Percentiles rank a stretch among this genome's conserved stretches.
These are phyloP conservation scores for Aquilaria malaccensis DNA, from an alignment of 345 rosid species.

Conservation along the genomic window DNA sequence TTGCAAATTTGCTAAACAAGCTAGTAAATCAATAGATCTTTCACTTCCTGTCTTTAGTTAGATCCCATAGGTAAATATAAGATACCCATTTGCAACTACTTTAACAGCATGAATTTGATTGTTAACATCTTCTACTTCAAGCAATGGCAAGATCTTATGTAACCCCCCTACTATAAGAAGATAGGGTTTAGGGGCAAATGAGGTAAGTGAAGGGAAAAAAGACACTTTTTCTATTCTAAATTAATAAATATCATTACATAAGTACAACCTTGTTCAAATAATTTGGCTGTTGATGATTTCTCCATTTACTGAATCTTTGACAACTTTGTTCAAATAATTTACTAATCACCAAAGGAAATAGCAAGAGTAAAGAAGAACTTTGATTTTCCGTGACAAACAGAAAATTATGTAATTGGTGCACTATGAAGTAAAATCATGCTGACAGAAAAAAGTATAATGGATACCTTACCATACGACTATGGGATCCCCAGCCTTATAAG, in stretches of 20 bases:
- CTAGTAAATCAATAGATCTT: too few relatives aligned
- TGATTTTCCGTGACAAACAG: slow-evolving; percentile 13
- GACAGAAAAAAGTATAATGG: slow-evolving; percentile 10
- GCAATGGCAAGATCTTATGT: slow-evolving; percentile 90
- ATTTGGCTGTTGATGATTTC: slow-evolving; percentile 83
- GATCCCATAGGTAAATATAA: too few relatives aligned
- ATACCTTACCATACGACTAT: slow-evolving; percentile 71
- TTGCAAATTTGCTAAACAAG: too few relatives aligned
- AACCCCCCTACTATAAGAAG: slow-evolving; percentile 57
- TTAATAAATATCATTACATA: background rate
- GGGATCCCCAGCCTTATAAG: slow-evolving; percentile 83
- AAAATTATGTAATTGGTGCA: background rate
- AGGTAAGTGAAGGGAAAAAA: background rate
- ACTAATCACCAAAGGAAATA: slow-evolving; percentile 4
- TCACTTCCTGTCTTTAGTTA: too few relatives aligned
- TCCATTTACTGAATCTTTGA: slow-evolving; percentile 52
- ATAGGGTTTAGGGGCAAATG: background rate
- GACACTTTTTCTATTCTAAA: background rate
- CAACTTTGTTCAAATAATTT: background rate
- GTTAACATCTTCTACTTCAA: slow-evolving; percentile 94
- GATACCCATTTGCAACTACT: slow-evolving; percentile 68
- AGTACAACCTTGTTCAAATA: slow-evolving; percentile 85
- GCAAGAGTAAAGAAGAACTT: slow-evolving; percentile 11
- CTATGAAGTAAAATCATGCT: background rate
- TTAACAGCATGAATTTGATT: slow-evolving; percentile 94